These are phyloP conservation scores for Microdochium nivale DNA, from an alignment of 2,329 filamentous ascomycete genomes.

Conservation along the genomic window DNA sequence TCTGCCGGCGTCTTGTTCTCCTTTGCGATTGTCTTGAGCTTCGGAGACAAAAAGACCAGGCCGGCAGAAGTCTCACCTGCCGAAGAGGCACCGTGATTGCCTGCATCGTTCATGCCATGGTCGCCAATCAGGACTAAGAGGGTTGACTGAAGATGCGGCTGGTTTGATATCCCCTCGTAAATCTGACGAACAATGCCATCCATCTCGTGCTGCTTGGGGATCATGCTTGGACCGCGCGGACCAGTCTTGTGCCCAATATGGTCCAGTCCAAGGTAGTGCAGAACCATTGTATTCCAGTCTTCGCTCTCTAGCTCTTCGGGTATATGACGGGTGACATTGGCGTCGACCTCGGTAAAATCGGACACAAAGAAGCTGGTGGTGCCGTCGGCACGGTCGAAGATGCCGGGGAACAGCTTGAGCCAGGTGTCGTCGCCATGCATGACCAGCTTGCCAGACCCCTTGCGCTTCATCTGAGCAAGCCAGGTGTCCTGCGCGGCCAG, in stretches of 20 bases:
- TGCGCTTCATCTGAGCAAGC: slow-evolving; percentile 84
- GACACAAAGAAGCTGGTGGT: slow-evolving; percentile 98
- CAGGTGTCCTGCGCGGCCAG: slow-evolving; percentile 88
- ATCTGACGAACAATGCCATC: slow-evolving; percentile 71
- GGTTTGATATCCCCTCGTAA: slow-evolving; percentile 63
- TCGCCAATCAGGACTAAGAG: slow-evolving; percentile 84
- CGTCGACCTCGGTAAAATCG: slow-evolving; percentile 95
- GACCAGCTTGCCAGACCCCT: slow-evolving; percentile 63
- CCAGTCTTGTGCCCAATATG: slow-evolving; percentile 97
- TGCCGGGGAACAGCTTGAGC: slow-evolving; percentile 89
- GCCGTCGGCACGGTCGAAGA: slow-evolving; percentile 80
- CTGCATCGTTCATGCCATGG: slow-evolving; percentile 99
- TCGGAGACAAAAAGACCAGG: slow-evolving; percentile 83
- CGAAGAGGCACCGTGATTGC: slow-evolving; percentile 92
- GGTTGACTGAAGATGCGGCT: slow-evolving; percentile 65
- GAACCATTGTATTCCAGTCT: slow-evolving; percentile 89
- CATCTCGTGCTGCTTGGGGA: slow-evolving; percentile 91
- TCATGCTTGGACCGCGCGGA: slow-evolving; percentile 80
- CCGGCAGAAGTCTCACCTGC: slow-evolving; percentile 91
- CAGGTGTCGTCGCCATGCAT: slow-evolving; percentile 99
- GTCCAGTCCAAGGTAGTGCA: slow-evolving; percentile 93
- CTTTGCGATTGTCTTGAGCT: slow-evolving; percentile 51
- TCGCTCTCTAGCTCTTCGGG: slow-evolving; percentile 61
- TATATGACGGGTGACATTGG: slow-evolving; percentile 91
- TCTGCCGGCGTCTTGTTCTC: slow-evolving; percentile 41